Evolutionary conservation across 2,329 filamentous ascomycete species (phyloP), one percentile per base, ranked within the genome.

Genomic region (Daldinia sp.): DNA sequence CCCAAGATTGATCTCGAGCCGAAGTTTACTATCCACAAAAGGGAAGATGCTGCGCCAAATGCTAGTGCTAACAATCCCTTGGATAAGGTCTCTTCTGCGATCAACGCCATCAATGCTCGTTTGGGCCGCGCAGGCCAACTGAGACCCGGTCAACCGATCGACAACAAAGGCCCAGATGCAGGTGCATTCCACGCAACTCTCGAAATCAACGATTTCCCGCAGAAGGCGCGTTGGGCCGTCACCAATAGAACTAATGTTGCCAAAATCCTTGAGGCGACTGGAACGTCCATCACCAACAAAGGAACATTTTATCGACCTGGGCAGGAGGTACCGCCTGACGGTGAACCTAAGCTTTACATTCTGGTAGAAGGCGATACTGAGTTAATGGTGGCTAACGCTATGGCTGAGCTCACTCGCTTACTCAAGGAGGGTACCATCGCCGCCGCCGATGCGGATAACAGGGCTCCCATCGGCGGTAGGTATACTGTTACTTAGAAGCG

Each of bases 171-270:
- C 0, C 96, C 96, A 0, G 96, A 99, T 80, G 96, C 96, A 2
- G 96, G 96, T 58, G 94, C 94, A 0, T 99, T 94, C 86, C 96
- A 99, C 79, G 94, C 96, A 15, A 98, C 95, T 3, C 86, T 99
- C 69, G 96, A 98, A 81, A 99, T 99, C 88, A 99, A 99, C 81
- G 96, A 99, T 81, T 98, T 98, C 81, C 96, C 96, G 37, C 96
- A 99, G 80, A 98, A 98, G 85, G 96, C 96, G 71, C 89, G 96
- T 74, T 99, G 96, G 96, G 95, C 94, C 10, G 96, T 99, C 82
- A 99, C 96, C 42, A 99, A 99, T 80, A 90, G 96, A 72, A 98
- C 96, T 39, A 99, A 99, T 77, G 96, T 99, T 64, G 94, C 95
- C 74, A 99, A 98, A 85, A 98, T 99, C 74, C 87, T 99, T 72